phyloP scores from a whole-genome alignment of 257 asterid genomes.

The Echium plantagineum region DNA sequence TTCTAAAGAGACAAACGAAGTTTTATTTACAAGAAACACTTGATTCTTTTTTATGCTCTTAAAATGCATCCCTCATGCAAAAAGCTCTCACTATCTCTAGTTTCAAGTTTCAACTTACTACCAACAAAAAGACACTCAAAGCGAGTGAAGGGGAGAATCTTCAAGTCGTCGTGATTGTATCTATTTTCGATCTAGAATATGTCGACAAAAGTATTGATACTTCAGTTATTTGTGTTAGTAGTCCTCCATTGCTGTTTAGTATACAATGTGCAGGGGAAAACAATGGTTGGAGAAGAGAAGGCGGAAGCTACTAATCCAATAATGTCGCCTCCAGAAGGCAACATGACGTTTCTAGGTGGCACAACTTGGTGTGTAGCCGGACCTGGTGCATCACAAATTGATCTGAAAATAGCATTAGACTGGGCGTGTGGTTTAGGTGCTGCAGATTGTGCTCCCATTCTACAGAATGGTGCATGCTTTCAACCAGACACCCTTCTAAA shows the following conservation, averaged over 20 bases:
- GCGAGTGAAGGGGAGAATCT: too few relatives aligned
- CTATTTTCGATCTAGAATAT: background rate
- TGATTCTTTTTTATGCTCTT: slow-evolving; percentile 16
- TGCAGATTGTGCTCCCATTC: slow-evolving; percentile 56
- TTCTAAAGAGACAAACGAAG: slow-evolving; percentile 9
- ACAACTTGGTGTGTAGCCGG: slow-evolving; percentile 77
- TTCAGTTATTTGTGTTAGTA: background rate
- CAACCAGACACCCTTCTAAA: slow-evolving; percentile 46
- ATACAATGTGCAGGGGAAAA: slow-evolving; percentile 12
- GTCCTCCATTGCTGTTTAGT: background rate
- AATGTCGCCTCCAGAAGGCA: slow-evolving; percentile 54
- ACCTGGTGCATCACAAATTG: slow-evolving; percentile 30
- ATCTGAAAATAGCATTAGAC: slow-evolving; percentile 60
- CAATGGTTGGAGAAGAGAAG: slow-evolving; percentile 33
- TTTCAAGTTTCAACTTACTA: background rate
- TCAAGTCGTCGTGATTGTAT: too few relatives aligned
- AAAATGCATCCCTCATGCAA: background rate
- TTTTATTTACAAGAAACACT: slow-evolving; percentile 29
- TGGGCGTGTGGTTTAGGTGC: slow-evolving; percentile 75
- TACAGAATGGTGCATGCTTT: slow-evolving; percentile 55
- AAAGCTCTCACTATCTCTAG: slow-evolving; percentile 1
- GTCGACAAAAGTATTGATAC: background rate
- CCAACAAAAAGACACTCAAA: too few relatives aligned
- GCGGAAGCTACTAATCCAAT: slow-evolving; percentile 28
- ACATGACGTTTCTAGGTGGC: slow-evolving; percentile 67